A percentile compares a stretch with the other conserved stretches of the same genome.
Evolutionary conservation across 768 basidiomycete genomes (phyloP).

Genomic region (Termitomyces sp.): DNA sequence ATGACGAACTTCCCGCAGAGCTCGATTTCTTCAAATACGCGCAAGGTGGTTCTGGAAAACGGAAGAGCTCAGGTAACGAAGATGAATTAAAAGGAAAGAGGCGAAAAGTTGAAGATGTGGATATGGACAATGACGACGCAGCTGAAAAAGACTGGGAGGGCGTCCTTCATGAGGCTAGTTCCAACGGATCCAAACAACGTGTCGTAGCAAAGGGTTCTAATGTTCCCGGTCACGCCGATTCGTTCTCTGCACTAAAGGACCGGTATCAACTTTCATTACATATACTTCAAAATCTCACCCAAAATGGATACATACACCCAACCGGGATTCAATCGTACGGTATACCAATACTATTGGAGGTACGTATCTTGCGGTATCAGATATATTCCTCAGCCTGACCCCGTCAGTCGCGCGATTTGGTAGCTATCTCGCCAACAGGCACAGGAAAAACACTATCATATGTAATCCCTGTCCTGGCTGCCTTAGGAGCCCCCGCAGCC

Average conservation of each 20-base stretch:
- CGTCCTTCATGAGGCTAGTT: constrained; percentile 14
- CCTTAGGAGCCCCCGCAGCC: constrained; percentile 52
- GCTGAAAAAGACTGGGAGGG: constrained; percentile 19
- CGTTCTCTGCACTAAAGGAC: constrained; percentile 57
- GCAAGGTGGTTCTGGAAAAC: constrained; percentile 50
- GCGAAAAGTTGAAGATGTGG: constrained; percentile 26
- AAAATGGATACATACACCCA: constrained; percentile 60
- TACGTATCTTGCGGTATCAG: constrained; percentile 27
- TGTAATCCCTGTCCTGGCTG: constrained; percentile 74
- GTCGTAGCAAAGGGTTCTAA: constrained; percentile 72
- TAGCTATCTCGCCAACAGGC: constrained; percentile 95
- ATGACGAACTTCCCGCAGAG: constrained; percentile 62
- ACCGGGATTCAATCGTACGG: constrained; percentile 82
- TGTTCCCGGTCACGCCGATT: constrained; percentile 55
- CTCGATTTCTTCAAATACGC: constrained; percentile 94
- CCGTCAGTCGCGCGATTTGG: constrained; percentile 73
- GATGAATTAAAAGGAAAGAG: constrained; percentile 28
- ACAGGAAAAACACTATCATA: constrained; percentile 97
- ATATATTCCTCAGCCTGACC: background rate
- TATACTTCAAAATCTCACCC: constrained; percentile 60
- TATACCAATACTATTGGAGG: constrained; percentile 79
- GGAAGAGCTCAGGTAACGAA: constrained; percentile 34
- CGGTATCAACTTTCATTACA: constrained; percentile 58
- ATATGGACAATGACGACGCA: constrained; percentile 26
- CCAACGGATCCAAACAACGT: constrained; percentile 48